Base-by-base conservation (phyloP, 371 early-diverging fungal genomes). In the Rhizopus delemar region DNA sequence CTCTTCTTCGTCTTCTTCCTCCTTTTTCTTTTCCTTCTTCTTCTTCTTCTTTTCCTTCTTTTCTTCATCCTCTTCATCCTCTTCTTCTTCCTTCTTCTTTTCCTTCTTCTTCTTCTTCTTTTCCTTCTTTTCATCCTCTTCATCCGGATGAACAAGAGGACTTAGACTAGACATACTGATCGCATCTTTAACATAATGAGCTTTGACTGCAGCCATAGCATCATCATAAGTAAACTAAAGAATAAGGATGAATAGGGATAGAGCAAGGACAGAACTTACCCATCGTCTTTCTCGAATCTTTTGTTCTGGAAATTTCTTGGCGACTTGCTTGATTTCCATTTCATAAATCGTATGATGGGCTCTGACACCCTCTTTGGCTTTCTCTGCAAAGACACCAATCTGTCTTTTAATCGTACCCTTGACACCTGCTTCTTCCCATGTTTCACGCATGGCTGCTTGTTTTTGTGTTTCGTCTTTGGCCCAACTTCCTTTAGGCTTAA, bases 401-500 rank as follows among this genome's bases (percentile, higher is more conserved):
- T 71, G 69, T 43, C 67, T 62, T 9, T 73, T 72, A 52, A 83
- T 77, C 8, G 39, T 63, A 11, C 84, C 84, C 57, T 73, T 71
- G 0, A 70, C 77, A 28, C 84, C 84, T 36, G 82, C 84, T 75
- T 84, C 84, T 63, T 84, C 84, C 74, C 80, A 84, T 4, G 84
- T 84, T 57, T 84, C 84, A 48, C 84, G 63, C 34, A 66, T 67
- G 11, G 84, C 84, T 28, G 84, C 84, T 51, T 80, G 75, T 62
- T 81, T 76, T 57, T 77, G 69, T 11, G 82, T 73, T 61, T 84
- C 84, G 48, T 84, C 81, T 46, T 70, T 75, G 56, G 82, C 84
- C 84, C 82, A 82, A 28, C 84, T 82, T n/a, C 84, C 84, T 52
- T 84, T 84, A 15, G 84, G 84, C 65, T 77, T n/a, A n/a, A n/a